These are phyloP conservation scores for Yamadazyma trypodendri DNA, from an alignment of 1,139 yeast genomes.

Conservation along the genomic window DNA sequence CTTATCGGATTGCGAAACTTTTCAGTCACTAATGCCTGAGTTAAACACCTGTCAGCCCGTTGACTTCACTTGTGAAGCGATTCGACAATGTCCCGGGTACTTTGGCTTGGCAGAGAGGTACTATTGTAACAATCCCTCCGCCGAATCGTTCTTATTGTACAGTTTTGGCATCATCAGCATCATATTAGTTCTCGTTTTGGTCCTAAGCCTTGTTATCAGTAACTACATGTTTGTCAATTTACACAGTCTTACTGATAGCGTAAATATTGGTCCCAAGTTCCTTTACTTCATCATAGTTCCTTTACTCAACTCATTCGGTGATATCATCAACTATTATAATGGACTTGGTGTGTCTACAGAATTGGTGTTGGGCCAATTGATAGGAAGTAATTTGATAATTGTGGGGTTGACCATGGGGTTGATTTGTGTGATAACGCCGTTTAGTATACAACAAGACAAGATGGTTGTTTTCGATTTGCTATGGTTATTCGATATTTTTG, in stretches of 20 bases:
- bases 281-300: conserved; percentile 40
- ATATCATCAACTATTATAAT: conserved; percentile 36
- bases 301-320: conserved; percentile 40
- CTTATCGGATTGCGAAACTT: conserved; percentile 4
- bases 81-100: conserved; percentile 10
- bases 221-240: conserved; percentile 34
- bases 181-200: conserved; percentile 8
- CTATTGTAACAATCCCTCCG: conserved; percentile 10
- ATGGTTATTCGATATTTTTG: conserved; percentile 36
- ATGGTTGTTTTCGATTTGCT: conserved; percentile 29
- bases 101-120: conserved; percentile 13
- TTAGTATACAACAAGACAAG: conserved; percentile 20
- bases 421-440: conserved; percentile 29
- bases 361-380: conserved; percentile 41
- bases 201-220: conserved; percentile 35
- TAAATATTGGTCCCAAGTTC: conserved; percentile 31
- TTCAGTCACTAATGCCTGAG: not conserved
- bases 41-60: conserved; percentile 8
- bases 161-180: conserved; percentile 9
- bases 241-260: conserved; percentile 25
- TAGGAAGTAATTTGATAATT: conserved; percentile 39
- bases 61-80: conserved; percentile 11
- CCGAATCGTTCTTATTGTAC: conserved; percentile 5
- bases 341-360: conserved; percentile 31
- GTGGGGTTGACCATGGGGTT: conserved; percentile 38